phyloP scores from a whole-genome alignment of 257 asterid genomes.

The Craterostigma plantagineum region DNA sequence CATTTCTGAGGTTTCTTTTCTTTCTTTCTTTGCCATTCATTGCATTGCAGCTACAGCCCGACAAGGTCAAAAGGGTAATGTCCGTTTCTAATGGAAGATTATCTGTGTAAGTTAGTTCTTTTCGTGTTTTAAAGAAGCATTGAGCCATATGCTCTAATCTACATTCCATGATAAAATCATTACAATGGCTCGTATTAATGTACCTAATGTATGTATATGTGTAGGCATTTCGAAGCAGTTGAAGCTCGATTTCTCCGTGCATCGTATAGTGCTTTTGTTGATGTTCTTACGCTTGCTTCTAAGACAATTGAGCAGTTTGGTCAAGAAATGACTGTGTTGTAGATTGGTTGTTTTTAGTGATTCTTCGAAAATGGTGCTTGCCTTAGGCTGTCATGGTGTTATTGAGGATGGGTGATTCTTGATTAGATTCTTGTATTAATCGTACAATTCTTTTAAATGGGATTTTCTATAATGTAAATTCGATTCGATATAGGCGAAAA shows the following conservation, averaged over 20 bases:
- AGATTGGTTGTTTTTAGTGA: too few species aligned
- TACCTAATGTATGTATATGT: conserved; percentile 1
- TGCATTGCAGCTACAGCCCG: conserved; percentile 58
- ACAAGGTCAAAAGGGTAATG: conserved; percentile 45
- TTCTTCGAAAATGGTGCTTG: too few species aligned
- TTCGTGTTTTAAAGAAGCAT: too few species aligned
- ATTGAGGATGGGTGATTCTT: too few species aligned
- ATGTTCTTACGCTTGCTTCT: conserved; percentile 42
- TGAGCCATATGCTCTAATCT: too few species aligned
- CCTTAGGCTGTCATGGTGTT: too few species aligned
- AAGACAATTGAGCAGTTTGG: conserved; percentile 42
- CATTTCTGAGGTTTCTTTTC: background rate
- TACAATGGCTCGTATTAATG: background rate
- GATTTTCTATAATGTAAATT: too few species aligned
- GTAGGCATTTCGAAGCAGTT: conserved; percentile 48
- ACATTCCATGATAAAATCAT: too few species aligned
- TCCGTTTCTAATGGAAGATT: conserved; percentile 39
- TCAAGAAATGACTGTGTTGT: conserved; percentile 11
- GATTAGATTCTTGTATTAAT: too few species aligned
- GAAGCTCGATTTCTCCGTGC: conserved; percentile 60
- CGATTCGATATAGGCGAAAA: too few species aligned
- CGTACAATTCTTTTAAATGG: too few species aligned
- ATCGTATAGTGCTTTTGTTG: conserved; percentile 43
- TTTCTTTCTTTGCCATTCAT: background rate
- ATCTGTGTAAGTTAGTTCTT: conserved; percentile 22